Conservation (phyloP, 495 filamentous ascomycete species). For the Parmelia sp. region DNA sequence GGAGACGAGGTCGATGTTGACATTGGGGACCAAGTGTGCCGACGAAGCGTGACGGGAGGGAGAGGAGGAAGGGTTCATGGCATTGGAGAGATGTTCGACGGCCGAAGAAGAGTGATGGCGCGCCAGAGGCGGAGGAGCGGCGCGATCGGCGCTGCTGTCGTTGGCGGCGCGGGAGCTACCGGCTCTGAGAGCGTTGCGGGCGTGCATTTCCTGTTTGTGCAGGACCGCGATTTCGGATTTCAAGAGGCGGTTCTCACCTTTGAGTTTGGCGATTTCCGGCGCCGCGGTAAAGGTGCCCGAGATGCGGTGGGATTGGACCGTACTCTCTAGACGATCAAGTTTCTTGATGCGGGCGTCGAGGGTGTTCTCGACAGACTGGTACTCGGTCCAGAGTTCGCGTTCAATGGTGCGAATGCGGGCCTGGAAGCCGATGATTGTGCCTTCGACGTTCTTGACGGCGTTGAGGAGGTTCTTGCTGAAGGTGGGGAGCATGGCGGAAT, state of each 20-base stretch:
- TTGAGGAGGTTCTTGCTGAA: conserved; percentile 84
- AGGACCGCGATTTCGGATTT: conserved; percentile 77
- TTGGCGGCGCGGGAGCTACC: conserved; percentile 12
- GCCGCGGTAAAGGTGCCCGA: conserved; percentile 37
- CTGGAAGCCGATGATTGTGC: conserved; percentile 73
- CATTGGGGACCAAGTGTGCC: conserved; percentile 34
- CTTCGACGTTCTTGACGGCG: conserved; percentile 83
- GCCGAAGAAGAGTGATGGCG: conserved; percentile 46
- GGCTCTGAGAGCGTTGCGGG: conserved; percentile 27
- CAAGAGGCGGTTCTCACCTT: conserved; percentile 72
- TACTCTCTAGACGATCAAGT: conserved; percentile 77
- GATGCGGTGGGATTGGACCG: conserved; percentile 48
- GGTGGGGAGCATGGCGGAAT: conserved; percentile 66
- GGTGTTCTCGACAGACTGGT: conserved; percentile 74
- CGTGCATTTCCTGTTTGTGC: conserved; percentile 42
- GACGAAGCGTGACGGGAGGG: conserved; percentile 27
- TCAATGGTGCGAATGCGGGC: conserved; percentile 75
- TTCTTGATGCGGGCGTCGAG: conserved; percentile 74
- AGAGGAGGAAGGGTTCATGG: conserved; percentile 26
- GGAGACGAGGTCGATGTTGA: conserved; percentile 21
- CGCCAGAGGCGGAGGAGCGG: conserved; percentile 40
- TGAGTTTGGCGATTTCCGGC: conserved; percentile 62
- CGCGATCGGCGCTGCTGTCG: conserved; percentile 23
- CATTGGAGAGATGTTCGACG: conserved; percentile 32
- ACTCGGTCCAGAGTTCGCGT: conserved; percentile 81